phyloP scores from a whole-genome alignment of 805 yeast genomes.

The Aciculoconidium aculeatum region DNA sequence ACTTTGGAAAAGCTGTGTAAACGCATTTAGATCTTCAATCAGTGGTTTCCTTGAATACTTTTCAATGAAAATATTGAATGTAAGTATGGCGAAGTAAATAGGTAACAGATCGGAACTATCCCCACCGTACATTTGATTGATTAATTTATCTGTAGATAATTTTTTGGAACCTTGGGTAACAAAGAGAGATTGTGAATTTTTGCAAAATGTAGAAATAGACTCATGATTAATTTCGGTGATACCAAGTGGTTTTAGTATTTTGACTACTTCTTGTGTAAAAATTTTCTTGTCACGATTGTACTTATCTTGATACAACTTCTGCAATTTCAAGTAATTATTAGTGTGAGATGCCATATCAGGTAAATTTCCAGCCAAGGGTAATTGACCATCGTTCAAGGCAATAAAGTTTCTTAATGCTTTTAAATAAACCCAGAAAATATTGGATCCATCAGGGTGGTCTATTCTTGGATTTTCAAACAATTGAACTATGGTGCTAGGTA shows the following conservation, averaged over 20 bases:
- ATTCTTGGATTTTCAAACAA: constrained; percentile 19
- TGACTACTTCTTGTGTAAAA: constrained; percentile 31
- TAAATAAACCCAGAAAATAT: constrained; percentile 57
- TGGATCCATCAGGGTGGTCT: constrained; percentile 13
- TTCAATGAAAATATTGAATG: constrained; percentile 19
- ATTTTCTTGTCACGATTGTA: constrained; percentile 42
- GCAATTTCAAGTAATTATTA: constrained; percentile 50
- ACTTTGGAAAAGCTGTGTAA: constrained; percentile 14
- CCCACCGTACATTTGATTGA: constrained; percentile 9
- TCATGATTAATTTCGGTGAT: constrained; percentile 25
- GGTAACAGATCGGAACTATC: constrained; percentile 16
- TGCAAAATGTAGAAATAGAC: constrained; percentile 48
- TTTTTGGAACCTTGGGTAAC: constrained; percentile 43
- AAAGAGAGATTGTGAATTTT: constrained; percentile 49
- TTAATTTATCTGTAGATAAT: constrained; percentile 11
- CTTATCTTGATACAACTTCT: constrained; percentile 50
- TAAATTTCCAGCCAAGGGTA: constrained; percentile 70
- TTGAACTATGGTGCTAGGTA: constrained; percentile 24
- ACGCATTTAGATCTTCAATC: constrained; percentile 15
- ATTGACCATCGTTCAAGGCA: constrained; percentile 21
- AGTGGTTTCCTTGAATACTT: constrained; percentile 13
- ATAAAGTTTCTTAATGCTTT: constrained; percentile 51
- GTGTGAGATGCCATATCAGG: constrained; percentile 91
- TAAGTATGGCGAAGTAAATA: constrained; percentile 41
- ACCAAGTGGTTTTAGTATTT: constrained; percentile 21